Evolutionary conservation across 345 rosid genomes (phyloP).

Genomic region (Linum usitatissimum): DNA sequence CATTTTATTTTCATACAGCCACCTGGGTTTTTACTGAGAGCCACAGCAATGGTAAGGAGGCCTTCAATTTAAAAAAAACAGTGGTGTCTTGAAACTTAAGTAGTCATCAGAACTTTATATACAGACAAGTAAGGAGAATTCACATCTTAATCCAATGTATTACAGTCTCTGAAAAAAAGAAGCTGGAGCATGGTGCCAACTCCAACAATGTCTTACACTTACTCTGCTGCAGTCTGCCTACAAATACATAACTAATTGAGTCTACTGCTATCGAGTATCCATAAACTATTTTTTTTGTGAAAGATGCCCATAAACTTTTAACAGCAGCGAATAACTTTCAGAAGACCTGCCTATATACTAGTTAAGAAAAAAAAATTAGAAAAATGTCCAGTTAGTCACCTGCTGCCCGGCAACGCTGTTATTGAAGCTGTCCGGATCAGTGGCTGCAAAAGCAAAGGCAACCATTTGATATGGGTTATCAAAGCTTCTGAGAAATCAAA

Average conservation of each 20-base stretch:
- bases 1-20: too few species aligned
- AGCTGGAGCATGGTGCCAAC: neutral
- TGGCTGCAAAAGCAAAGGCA: neutral
- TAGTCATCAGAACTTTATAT: too few species aligned
- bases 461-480: neutral
- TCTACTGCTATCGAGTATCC: neutral
- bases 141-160: neutral
- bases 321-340: neutral
- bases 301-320: neutral
- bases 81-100: too few species aligned
- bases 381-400: neutral
- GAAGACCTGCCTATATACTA: neutral
- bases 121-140: too few species aligned
- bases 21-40: too few species aligned
- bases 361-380: neutral
- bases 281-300: too few species aligned
- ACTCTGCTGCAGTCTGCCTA: neutral
- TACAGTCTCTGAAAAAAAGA: too few species aligned
- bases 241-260: neutral
- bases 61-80: too few species aligned
- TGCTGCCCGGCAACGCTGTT: slow-evolving; percentile 12
- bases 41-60: too few species aligned
- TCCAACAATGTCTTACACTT: neutral
- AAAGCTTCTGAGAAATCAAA: neutral
- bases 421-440: slow-evolving; percentile 10